Base-by-base conservation (phyloP, 1,139 yeast genomes). In the Nakaseomyces glabratus region DNA sequence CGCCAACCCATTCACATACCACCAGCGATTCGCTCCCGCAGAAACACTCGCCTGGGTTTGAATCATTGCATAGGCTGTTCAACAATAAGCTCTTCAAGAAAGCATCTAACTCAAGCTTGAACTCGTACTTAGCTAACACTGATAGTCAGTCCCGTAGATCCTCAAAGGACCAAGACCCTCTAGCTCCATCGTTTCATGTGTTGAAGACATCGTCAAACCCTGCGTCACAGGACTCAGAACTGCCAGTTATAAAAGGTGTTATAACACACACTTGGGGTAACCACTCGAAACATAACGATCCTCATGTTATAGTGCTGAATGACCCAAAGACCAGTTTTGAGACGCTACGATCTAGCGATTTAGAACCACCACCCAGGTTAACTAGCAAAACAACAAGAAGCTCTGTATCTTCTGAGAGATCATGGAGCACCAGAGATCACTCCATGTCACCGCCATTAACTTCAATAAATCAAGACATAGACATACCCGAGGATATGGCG, bases 191-290 rank as follows among this genome's bases (percentile, higher is more conserved):
- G 31, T 21, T 21, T 4, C 34, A 33, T 7, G 29, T 35, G 2
- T 15, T 26, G 30, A 26, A 26, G 30, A 26, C 17, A 15, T 26
- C 30, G 9, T 26, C 30, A 11, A 26, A 26, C 21, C 30, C 30
- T 7, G 30, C 17, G 11, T 20, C 21, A 7, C 32, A 15, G 18
- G 18, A 29, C 9, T 39, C 40, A 7, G 39, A 39, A 5, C 33
- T 45, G 4, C 62, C 64, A 1, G 52, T 60, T 1, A 62, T 62
- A 5, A 55, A 53, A 20, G 67, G 67, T 1, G 62, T 66, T 3
- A 47, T 62, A 18, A 60, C 60, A 6, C 67, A 62, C 41, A 61
- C 61, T 22, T 62, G 66, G 66, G 66, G 66, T 2, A 35, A 40
- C 24, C 20, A 44, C 17, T 33, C 41, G 13, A 40, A 47, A 24